Conservation (phyloP, 768 basidiomycete genomes). For the Lentinula sp. region DNA sequence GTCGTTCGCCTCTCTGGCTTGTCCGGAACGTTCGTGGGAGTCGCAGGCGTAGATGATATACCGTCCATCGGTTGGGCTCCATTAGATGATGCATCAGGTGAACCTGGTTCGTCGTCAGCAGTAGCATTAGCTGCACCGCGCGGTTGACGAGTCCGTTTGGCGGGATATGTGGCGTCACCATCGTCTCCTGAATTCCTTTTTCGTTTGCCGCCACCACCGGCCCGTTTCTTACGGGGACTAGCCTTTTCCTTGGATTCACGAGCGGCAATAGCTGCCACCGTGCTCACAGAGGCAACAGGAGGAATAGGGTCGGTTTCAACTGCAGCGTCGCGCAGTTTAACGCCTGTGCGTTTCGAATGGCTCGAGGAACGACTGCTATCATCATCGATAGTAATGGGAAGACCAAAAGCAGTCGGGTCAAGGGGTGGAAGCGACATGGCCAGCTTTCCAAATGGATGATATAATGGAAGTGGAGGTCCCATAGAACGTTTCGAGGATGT, state of each 20-base stretch:
- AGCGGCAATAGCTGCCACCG: slow-evolving; percentile 21
- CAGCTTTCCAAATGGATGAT: slow-evolving; percentile 59
- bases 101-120: not conserved
- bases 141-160: slow-evolving; percentile 55
- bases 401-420: slow-evolving; percentile 50
- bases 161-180: slow-evolving; percentile 64
- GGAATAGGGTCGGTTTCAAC: slow-evolving; percentile 12
- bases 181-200: slow-evolving; percentile 58
- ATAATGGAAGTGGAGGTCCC: slow-evolving; percentile 49
- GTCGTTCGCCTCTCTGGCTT: slow-evolving; percentile 6
- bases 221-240: slow-evolving; percentile 46
- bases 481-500: slow-evolving; percentile 12
- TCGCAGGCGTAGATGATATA: not conserved
- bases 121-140: slow-evolving; percentile 26
- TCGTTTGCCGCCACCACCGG: slow-evolving; percentile 43
- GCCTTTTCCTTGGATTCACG: slow-evolving; percentile 33
- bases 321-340: slow-evolving; percentile 10
- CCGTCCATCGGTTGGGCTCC: not conserved
- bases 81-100: not conserved
- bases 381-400: slow-evolving; percentile 42
- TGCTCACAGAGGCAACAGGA: slow-evolving; percentile 11
- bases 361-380: slow-evolving; percentile 8
- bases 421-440: slow-evolving; percentile 63
- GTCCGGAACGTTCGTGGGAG: not conserved
- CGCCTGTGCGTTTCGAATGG: slow-evolving; percentile 5